Percentiles rank a stretch among this genome's conserved stretches.
phyloP scores from a whole-genome alignment of 805 yeast species.

The Alloascoidea hylecoeti region DNA sequence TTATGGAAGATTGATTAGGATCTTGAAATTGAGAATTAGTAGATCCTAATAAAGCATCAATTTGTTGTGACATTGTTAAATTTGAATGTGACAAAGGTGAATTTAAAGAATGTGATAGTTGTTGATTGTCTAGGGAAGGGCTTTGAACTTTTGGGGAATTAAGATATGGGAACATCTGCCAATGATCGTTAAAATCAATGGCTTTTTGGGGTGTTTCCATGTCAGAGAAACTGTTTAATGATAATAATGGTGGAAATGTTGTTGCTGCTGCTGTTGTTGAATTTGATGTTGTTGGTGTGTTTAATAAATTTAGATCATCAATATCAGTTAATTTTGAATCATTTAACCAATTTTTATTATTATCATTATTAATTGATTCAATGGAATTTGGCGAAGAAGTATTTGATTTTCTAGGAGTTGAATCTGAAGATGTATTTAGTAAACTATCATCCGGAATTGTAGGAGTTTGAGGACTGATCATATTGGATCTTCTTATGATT shows the following conservation, averaged over 20 bases:
- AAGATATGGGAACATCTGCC: background rate
- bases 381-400: background rate
- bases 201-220: background rate
- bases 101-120: too few species aligned
- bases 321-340: background rate
- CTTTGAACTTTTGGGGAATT: too few species aligned
- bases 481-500: background rate
- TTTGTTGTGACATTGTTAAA: too few species aligned
- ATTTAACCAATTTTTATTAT: background rate
- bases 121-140: too few species aligned
- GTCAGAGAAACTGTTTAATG: too few species aligned
- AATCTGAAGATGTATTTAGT: background rate
- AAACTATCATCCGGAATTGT: background rate
- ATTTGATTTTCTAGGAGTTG: background rate
- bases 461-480: background rate
- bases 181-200: background rate
- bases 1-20: too few species aligned
- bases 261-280: background rate
- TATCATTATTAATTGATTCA: background rate
- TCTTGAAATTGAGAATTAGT: too few species aligned
- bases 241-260: background rate
- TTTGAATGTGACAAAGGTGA: too few species aligned
- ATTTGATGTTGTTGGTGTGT: too few species aligned
- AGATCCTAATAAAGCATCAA: too few species aligned
- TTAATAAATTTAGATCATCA: too few species aligned